Percentiles rank a stretch among this genome's conserved stretches.
These are phyloP conservation scores for Pseudoneurospora amorphoporcata DNA, from an alignment of 495 filamentous ascomycete species.

Conservation along the genomic window DNA sequence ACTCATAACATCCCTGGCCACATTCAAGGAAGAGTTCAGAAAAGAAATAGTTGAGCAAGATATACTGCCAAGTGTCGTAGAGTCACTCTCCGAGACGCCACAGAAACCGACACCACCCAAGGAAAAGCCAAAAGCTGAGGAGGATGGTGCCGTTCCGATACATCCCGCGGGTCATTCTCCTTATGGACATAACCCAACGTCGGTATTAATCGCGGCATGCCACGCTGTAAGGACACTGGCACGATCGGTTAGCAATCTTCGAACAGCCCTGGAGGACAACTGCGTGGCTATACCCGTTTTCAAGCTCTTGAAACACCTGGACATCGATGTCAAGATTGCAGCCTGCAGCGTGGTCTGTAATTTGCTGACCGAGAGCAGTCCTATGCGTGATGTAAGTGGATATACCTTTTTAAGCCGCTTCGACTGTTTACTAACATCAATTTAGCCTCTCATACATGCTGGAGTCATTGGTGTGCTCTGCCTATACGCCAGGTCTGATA, in stretches of 20 bases:
- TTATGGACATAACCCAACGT: conserved; percentile 37
- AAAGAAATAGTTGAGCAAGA: conserved; percentile 76
- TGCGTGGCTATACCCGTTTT: conserved; percentile 74
- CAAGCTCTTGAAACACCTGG: conserved; percentile 59
- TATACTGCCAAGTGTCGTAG: conserved; percentile 68
- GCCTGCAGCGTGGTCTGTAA: conserved; percentile 78
- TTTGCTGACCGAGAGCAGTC: conserved; percentile 73
- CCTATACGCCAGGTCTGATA: conserved; percentile 69
- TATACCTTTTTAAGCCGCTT: neutral
- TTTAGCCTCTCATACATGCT: conserved; percentile 57
- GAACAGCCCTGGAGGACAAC: conserved; percentile 80
- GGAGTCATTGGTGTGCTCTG: conserved; percentile 73
- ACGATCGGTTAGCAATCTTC: conserved; percentile 69
- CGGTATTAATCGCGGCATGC: conserved; percentile 79
- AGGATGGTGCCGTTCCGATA: conserved; percentile 2
- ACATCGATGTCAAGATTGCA: conserved; percentile 74
- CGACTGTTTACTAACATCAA: conserved; percentile 17
- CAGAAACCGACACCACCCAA: conserved; percentile 21
- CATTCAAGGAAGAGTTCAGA: conserved; percentile 74
- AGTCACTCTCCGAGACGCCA: conserved; percentile 59
- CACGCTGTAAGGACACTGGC: conserved; percentile 65
- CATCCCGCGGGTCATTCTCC: conserved; percentile 2
- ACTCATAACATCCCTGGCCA: conserved; percentile 66
- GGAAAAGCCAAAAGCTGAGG: conserved; percentile 12
- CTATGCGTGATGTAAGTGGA: conserved; percentile 69